These are phyloP conservation scores for Calonectria multiphialidica DNA, from an alignment of 2,329 filamentous ascomycete species.

Conservation along the genomic window DNA sequence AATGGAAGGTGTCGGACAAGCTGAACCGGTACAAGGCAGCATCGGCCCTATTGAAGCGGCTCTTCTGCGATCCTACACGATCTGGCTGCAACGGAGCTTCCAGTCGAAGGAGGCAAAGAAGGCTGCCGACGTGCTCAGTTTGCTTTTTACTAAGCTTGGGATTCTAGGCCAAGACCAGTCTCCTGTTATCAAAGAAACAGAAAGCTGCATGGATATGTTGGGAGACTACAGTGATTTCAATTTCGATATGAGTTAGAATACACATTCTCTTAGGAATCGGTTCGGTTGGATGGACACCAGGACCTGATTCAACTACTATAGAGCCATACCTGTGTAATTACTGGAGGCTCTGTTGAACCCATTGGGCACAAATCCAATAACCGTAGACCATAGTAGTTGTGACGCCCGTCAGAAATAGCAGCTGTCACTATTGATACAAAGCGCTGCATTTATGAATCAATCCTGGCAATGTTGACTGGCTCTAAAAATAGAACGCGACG, in stretches of 20 bases:
- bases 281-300: too few species aligned
- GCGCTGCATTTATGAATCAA: too few species aligned
- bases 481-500: too few species aligned
- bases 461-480: too few species aligned
- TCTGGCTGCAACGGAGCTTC: slow-evolving; percentile 12
- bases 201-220: background rate
- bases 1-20: background rate
- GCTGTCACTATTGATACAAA: too few species aligned
- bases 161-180: background rate
- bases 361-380: too few species aligned
- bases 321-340: too few species aligned
- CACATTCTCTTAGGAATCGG: background rate
- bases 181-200: background rate
- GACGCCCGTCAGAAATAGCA: too few species aligned
- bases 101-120: slow-evolving; percentile 18
- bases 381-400: too few species aligned
- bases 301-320: too few species aligned
- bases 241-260: background rate
- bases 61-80: background rate
- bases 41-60: slow-evolving; percentile 2
- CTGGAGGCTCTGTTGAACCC: too few species aligned
- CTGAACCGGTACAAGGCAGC: background rate
- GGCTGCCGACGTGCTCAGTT: slow-evolving; percentile 3
- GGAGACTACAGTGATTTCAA: background rate
- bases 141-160: slow-evolving; percentile 1